Percentiles rank a stretch among this genome's conserved stretches.
Conservation (phyloP, 2,329 filamentous ascomycete genomes). For the Ophiobolus disseminans region DNA sequence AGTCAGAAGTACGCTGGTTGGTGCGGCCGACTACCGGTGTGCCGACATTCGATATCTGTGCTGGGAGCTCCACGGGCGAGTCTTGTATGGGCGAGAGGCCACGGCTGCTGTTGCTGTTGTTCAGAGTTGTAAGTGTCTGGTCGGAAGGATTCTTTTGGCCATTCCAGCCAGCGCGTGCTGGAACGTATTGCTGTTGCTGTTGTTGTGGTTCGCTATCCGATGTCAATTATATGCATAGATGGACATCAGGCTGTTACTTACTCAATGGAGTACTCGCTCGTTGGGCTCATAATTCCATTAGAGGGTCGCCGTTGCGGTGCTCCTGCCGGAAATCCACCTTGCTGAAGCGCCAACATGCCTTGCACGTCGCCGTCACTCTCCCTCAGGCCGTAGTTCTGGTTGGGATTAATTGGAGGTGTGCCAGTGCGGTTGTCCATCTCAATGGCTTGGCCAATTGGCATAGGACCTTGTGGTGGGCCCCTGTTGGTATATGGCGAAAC, state of each 20-base stretch:
- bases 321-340: conserved; percentile 49
- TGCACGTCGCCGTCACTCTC: conserved; percentile 76
- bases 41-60: conserved; percentile 37
- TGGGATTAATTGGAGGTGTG: conserved; percentile 29
- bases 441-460: conserved; percentile 68
- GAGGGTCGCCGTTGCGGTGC: conserved; percentile 36
- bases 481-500: conserved; percentile 53
- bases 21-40: not conserved
- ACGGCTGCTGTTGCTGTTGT: conserved; percentile 40
- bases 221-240: conserved; percentile 23
- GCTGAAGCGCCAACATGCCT: conserved; percentile 76
- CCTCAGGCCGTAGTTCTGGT: conserved; percentile 51
- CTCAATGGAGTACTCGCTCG: conserved; percentile 76
- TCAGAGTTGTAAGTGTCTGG: conserved; percentile 29
- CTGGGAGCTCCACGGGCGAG: conserved; percentile 45
- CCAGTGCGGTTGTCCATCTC: conserved; percentile 75
- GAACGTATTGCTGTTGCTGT: conserved; percentile 48
- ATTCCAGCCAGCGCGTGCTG: conserved; percentile 58
- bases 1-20: conserved; percentile 57
- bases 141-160: conserved; percentile 33
- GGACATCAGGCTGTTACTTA: conserved; percentile 56
- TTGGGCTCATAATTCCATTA: conserved; percentile 57
- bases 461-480: conserved; percentile 61
- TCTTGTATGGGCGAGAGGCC: conserved; percentile 51
- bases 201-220: conserved; percentile 36